A percentile compares a stretch with the other conserved stretches of the same genome.
phyloP scores from a whole-genome alignment of 345 rosid species.

The Euphorbia peplus region DNA sequence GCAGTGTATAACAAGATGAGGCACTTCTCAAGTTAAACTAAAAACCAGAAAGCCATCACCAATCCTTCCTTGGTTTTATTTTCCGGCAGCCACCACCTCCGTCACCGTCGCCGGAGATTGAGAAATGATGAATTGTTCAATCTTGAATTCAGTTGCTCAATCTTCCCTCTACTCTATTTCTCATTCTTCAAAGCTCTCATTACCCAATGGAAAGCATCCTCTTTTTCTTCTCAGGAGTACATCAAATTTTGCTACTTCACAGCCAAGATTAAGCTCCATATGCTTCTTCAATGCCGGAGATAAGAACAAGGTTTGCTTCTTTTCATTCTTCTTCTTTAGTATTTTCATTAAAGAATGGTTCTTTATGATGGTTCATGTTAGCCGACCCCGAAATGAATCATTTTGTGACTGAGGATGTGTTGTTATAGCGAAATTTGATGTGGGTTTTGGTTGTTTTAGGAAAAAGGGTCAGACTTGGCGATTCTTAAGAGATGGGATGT shows the following conservation, averaged over 20 bases:
- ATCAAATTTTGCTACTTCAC: slow-evolving; percentile 20
- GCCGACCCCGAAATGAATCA: no score
- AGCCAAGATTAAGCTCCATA: slow-evolving; percentile 24
- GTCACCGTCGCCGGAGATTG: no score
- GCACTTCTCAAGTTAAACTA: no score
- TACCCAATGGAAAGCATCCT: slow-evolving; percentile 14
- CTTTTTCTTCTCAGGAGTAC: slow-evolving; percentile 14
- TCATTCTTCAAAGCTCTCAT: slow-evolving; percentile 13
- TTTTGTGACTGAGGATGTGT: no score
- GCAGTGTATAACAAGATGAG: no score
- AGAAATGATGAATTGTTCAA: slow-evolving; percentile 40
- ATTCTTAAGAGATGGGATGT: slow-evolving; percentile 81
- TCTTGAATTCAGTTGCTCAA: slow-evolving; percentile 34
- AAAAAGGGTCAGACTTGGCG: slow-evolving; percentile 47
- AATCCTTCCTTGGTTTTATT: no score
- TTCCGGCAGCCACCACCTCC: no score
- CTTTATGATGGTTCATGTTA: no score
- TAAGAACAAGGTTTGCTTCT: slow-evolving; percentile 33
- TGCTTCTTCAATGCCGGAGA: slow-evolving; percentile 52
- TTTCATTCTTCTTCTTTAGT: not conserved
- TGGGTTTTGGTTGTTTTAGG: slow-evolving; percentile 19
- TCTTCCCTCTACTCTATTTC: slow-evolving; percentile 36
- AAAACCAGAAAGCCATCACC: no score
- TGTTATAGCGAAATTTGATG: not conserved
- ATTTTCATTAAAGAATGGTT: no score